Evolutionary conservation across 2,329 filamentous ascomycete genomes (phyloP).

Genomic region (Uncinocarpus reesii): DNA sequence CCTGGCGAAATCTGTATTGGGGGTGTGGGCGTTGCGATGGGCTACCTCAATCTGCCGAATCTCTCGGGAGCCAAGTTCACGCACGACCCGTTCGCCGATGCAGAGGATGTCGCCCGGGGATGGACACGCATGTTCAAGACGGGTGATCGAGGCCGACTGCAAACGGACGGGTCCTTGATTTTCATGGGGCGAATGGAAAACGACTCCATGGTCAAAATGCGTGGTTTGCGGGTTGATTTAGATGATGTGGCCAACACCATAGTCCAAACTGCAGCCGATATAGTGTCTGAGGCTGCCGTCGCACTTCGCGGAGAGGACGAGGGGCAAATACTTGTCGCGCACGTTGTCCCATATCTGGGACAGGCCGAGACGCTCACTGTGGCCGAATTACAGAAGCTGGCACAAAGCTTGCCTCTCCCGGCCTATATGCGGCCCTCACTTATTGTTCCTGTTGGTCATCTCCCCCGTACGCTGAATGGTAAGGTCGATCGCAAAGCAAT

Average conservation of each 20-base stretch:
- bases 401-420: slow-evolving; percentile 1
- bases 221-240: slow-evolving; percentile 33
- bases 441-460: slow-evolving; percentile 8
- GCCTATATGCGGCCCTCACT: slow-evolving; percentile 14
- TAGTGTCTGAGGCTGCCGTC: not conserved
- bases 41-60: slow-evolving; percentile 15
- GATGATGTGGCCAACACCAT: slow-evolving; percentile 28
- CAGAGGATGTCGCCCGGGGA: not conserved
- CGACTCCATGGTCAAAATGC: slow-evolving; percentile 19
- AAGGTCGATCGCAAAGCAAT: slow-evolving; percentile 13
- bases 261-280: not conserved
- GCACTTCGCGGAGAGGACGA: not conserved
- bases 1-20: slow-evolving; percentile 36
- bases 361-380: not conserved
- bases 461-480: slow-evolving; percentile 10
- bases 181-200: slow-evolving; percentile 20
- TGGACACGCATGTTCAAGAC: slow-evolving; percentile 19
- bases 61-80: slow-evolving; percentile 14
- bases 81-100: slow-evolving; percentile 11
- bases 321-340: slow-evolving; percentile 16
- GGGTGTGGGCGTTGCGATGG: slow-evolving; percentile 18
- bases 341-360: slow-evolving; percentile 3
- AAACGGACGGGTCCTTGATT: slow-evolving; percentile 18
- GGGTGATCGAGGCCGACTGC: slow-evolving; percentile 20
- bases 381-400: not conserved